phyloP scores from a whole-genome alignment of 495 filamentous ascomycete genomes.

The Penicillium malachiteum region DNA sequence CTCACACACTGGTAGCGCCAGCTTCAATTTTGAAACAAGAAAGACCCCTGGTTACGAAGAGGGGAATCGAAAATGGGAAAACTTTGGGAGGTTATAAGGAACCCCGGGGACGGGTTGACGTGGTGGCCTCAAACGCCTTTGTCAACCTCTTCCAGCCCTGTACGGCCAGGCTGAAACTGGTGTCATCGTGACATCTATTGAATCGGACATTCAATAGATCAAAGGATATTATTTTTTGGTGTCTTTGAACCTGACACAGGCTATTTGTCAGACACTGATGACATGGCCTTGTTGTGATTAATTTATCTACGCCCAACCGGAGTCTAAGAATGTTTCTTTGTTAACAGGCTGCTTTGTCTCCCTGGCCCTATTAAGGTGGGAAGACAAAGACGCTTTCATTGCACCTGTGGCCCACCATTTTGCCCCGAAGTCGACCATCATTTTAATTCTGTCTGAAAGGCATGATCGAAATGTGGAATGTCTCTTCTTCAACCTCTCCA shows the following conservation, averaged over 20 bases:
- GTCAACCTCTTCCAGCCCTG: too few species aligned
- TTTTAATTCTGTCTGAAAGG: conserved; percentile 5
- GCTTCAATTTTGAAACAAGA: conserved; percentile 7
- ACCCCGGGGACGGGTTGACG: background rate
- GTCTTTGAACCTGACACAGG: background rate
- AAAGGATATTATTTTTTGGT: background rate
- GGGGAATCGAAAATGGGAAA: background rate
- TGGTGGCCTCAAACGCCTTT: background rate
- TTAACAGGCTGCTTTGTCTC: background rate
- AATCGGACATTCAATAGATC: background rate
- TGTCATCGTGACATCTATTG: background rate
- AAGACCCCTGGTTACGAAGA: background rate
- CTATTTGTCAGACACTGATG: too few species aligned
- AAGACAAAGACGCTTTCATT: background rate
- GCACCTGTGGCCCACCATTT: background rate
- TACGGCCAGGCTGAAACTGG: too few species aligned
- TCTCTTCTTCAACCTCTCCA: background rate
- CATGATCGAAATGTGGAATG: conserved; percentile 14
- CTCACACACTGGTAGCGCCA: conserved; percentile 16
- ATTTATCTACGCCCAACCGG: background rate
- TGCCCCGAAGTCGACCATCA: background rate
- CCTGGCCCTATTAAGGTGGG: background rate
- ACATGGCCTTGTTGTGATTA: background rate
- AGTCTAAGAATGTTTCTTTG: background rate
- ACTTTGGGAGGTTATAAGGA: background rate